phyloP scores from a whole-genome alignment of 2,329 filamentous ascomycete species.

The Monosporascus sp. region DNA sequence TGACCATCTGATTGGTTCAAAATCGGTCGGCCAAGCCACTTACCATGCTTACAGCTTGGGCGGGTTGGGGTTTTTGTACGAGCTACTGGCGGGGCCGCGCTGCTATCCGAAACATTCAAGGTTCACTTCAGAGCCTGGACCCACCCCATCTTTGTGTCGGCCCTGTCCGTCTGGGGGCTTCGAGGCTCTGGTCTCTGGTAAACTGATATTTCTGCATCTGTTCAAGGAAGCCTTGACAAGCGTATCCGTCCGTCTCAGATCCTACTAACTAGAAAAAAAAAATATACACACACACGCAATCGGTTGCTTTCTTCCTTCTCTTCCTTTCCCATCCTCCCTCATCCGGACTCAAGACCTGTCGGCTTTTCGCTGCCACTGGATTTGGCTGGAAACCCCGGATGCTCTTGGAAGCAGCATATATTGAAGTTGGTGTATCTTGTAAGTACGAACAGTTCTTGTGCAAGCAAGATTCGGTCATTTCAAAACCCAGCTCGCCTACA shows the following conservation, averaged over 20 bases:
- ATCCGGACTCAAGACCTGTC: slow-evolving; percentile 12
- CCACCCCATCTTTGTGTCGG: neutral
- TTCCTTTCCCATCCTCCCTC: slow-evolving; percentile 12
- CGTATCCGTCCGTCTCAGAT: neutral
- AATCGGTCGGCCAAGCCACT: neutral
- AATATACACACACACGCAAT: neutral
- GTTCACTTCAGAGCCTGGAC: neutral
- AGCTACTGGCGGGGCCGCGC: neutral
- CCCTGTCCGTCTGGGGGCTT: neutral
- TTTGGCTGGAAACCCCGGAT: slow-evolving; percentile 12
- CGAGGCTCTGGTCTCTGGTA: neutral
- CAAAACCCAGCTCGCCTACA: too few relatives aligned
- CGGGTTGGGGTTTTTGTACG: neutral
- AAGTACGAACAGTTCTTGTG: slow-evolving; percentile 3
- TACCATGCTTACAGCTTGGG: neutral
- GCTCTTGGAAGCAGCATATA: slow-evolving; percentile 11
- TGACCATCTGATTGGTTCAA: neutral
- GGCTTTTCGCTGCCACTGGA: slow-evolving; percentile 15
- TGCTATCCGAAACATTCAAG: neutral
- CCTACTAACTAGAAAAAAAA: neutral
- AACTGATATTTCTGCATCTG: too few relatives aligned
- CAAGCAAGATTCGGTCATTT: slow-evolving; percentile 2
- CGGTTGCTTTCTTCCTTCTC: slow-evolving; percentile 4
- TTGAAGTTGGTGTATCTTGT: slow-evolving; percentile 16
- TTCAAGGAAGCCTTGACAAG: neutral